These are phyloP conservation scores for Pleurotus citrinopileatus DNA, from an alignment of 768 basidiomycete species.

Conservation along the genomic window DNA sequence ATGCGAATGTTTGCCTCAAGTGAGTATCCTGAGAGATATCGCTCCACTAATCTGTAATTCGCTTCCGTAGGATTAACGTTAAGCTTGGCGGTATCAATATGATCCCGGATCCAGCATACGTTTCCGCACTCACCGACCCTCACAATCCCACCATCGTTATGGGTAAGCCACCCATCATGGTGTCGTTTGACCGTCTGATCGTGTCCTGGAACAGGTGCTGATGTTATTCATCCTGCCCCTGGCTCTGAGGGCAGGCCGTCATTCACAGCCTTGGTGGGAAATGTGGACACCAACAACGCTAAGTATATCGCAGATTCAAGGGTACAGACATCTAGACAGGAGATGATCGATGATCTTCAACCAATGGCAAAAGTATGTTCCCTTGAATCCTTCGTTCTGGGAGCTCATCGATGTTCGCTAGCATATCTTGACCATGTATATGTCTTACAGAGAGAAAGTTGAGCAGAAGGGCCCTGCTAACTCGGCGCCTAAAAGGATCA, in stretches of 20 bases:
- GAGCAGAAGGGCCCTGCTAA: constrained; percentile 47
- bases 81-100: constrained; percentile 84
- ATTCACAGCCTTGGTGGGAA: constrained; percentile 77
- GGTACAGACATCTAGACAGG: constrained; percentile 67
- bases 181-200: not conserved
- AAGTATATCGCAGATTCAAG: constrained; percentile 67
- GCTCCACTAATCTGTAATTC: too few relatives aligned
- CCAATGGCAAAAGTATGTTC: constrained; percentile 56
- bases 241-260: constrained; percentile 79
- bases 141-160: constrained; percentile 77
- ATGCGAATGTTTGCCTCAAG: constrained; percentile 80
- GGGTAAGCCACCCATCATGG: constrained; percentile 37
- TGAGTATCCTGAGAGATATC: constrained; percentile 26
- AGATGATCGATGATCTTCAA: constrained; percentile 73
- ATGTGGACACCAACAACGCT: constrained; percentile 71
- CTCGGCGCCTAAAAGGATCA: constrained; percentile 59
- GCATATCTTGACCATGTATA: constrained; percentile 57
- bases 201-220: constrained; percentile 57
- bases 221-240: constrained; percentile 82
- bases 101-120: constrained; percentile 67
- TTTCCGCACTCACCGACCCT: constrained; percentile 63
- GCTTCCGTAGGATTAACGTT: constrained; percentile 64
- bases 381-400: not conserved
- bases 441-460: constrained; percentile 47
- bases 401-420: constrained; percentile 19